A percentile compares a stretch with the other conserved stretches of the same genome.
phyloP scores from a whole-genome alignment of 1,284 basidiomycete genomes.

The Sparassis latifolia region DNA sequence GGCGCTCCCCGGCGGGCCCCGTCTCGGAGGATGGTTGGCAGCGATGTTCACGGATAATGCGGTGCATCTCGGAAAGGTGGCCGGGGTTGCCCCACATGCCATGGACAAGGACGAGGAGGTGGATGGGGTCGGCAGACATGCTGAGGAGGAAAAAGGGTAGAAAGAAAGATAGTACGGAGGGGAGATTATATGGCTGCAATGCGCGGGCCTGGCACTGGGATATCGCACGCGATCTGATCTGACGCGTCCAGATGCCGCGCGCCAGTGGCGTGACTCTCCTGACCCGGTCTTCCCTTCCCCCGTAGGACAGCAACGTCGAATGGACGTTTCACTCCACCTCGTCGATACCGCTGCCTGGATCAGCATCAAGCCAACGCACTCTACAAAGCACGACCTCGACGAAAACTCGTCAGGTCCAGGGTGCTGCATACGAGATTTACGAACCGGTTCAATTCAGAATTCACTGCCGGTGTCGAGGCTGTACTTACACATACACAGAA shows the following conservation, averaged over 20 bases:
- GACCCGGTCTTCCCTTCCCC: too few relatives aligned
- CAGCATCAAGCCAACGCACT: too few relatives aligned
- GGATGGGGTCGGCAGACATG: slow-evolving; percentile 7
- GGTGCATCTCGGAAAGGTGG: slow-evolving; percentile 41
- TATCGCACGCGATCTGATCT: slow-evolving; percentile 2
- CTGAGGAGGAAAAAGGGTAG: not conserved
- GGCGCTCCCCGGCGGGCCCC: slow-evolving; percentile 23
- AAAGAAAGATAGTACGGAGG: not conserved
- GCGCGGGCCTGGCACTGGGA: not conserved
- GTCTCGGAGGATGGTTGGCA: slow-evolving; percentile 12
- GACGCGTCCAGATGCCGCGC: slow-evolving; percentile 10
- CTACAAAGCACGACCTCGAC: too few relatives aligned
- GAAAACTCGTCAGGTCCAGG: too few relatives aligned
- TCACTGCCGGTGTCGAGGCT: too few relatives aligned
- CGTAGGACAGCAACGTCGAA: too few relatives aligned
- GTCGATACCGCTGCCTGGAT: too few relatives aligned
- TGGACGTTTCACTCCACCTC: too few relatives aligned
- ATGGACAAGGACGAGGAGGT: slow-evolving; percentile 57
- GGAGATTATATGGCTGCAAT: not conserved
- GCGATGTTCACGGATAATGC: slow-evolving; percentile 36
- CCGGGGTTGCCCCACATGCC: slow-evolving; percentile 80
- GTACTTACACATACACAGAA: too few relatives aligned
- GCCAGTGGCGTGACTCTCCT: too few relatives aligned
- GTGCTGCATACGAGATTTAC: too few relatives aligned
- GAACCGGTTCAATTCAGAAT: too few relatives aligned